Evolutionary conservation across 768 basidiomycete species (phyloP).

Genomic region (Kwoniella sp.): DNA sequence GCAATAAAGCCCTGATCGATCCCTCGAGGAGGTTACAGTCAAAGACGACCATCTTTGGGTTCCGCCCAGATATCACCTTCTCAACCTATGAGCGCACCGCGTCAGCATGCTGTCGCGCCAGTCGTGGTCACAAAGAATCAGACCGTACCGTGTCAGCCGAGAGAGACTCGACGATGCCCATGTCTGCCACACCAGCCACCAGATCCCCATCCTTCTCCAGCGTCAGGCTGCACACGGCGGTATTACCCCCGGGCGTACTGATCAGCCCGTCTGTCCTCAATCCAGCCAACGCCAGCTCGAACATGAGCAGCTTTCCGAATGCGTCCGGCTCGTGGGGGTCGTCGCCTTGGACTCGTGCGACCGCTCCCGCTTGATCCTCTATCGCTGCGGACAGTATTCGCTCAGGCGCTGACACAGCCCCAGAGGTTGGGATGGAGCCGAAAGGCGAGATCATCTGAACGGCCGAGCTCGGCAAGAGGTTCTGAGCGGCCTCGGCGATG

Average conservation of each 20-base stretch:
- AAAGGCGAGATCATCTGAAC: constrained; percentile 66
- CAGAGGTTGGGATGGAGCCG: constrained; percentile 1
- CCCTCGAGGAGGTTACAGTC: constrained; percentile 51
- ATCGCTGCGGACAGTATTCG: background rate
- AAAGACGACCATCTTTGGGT: constrained; percentile 42
- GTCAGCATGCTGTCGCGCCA: background rate
- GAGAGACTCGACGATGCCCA: constrained; percentile 61
- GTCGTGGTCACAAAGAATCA: background rate
- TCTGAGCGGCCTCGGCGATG: constrained; percentile 82
- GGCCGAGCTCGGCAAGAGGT: constrained; percentile 53
- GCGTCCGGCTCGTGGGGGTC: constrained; percentile 54
- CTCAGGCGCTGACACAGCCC: background rate
- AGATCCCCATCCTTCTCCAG: constrained; percentile 68
- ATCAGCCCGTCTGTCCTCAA: constrained; percentile 79
- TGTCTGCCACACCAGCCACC: constrained; percentile 85
- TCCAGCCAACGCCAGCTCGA: constrained; percentile 61
- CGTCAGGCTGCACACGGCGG: constrained; percentile 82
- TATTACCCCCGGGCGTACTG: constrained; percentile 53
- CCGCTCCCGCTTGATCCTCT: background rate
- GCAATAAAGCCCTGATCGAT: constrained; percentile 57
- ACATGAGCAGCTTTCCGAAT: constrained; percentile 64
- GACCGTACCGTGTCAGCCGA: constrained; percentile 55
- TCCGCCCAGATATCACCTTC: constrained; percentile 54
- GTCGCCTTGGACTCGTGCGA: too few species aligned
- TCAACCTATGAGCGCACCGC: constrained; percentile 24